Conservation (phyloP, 2,329 filamentous ascomycete genomes). For the Fusarium mangiferae region DNA sequence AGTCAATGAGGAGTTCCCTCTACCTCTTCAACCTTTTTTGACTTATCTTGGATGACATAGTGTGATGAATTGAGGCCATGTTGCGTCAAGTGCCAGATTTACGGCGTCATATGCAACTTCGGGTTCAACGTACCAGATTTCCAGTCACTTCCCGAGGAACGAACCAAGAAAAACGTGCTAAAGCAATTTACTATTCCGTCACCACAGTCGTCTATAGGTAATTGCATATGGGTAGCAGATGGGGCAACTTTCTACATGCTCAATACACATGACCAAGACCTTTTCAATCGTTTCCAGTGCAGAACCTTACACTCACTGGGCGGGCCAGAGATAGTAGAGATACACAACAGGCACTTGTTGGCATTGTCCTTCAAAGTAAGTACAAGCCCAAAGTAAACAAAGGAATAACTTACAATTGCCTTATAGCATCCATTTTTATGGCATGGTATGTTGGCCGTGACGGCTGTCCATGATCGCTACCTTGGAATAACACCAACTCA, state of each 20-base stretch:
- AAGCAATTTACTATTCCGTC: neutral
- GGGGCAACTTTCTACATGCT: neutral
- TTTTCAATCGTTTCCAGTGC: neutral
- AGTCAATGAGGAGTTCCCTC: accelerated
- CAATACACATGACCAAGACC: neutral
- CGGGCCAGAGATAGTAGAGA: neutral
- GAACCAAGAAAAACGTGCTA: accelerated
- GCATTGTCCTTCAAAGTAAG: neutral
- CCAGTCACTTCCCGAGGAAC: neutral
- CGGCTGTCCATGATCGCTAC: neutral
- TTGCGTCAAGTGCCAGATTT: neutral
- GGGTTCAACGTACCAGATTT: neutral
- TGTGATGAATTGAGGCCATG: neutral
- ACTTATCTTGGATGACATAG: neutral
- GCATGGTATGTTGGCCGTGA: neutral
- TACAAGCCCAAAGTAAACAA: accelerated
- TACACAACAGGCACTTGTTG: neutral
- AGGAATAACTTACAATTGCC: accelerated
- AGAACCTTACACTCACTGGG: neutral
- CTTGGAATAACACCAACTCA: neutral
- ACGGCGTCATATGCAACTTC: neutral
- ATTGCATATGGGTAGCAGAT: neutral
- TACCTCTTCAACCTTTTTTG: accelerated
- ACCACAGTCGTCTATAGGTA: neutral
- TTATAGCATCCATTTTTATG: neutral